Evolutionary conservation across 1,284 basidiomycete genomes (phyloP).

Genomic region (Salmacisia buchloeana): DNA sequence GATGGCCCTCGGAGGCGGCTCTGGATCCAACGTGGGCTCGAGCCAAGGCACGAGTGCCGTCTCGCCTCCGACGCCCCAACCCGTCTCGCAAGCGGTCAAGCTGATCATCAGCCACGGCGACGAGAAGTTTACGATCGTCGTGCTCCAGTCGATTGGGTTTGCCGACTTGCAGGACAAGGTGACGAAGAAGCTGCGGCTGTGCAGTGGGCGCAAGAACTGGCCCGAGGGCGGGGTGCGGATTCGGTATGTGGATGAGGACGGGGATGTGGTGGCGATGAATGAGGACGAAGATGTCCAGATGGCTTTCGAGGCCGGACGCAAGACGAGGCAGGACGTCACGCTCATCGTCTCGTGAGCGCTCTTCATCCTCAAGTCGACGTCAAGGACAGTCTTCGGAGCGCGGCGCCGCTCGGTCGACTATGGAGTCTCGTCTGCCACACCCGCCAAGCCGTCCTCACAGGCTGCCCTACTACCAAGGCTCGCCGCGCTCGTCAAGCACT

Average conservation of each 20-base stretch:
- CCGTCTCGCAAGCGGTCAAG: slow-evolving; percentile 35
- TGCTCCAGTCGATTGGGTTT: slow-evolving; percentile 70
- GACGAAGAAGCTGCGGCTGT: slow-evolving; percentile 77
- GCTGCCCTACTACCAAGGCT: too few relatives aligned
- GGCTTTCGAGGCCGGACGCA: slow-evolving; percentile 33
- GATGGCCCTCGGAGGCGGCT: not conserved
- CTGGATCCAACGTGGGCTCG: too few relatives aligned
- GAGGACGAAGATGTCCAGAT: slow-evolving; percentile 48
- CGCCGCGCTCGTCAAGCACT: too few relatives aligned
- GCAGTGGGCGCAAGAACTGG: slow-evolving; percentile 17
- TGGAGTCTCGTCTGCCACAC: too few relatives aligned
- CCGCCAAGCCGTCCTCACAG: too few relatives aligned
- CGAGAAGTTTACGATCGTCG: slow-evolving; percentile 86
- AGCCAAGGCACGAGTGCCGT: not conserved
- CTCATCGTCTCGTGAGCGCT: slow-evolving; percentile 18
- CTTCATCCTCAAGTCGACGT: too few relatives aligned
- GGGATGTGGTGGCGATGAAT: slow-evolving; percentile 42
- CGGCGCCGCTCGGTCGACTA: too few relatives aligned
- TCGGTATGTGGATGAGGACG: slow-evolving; percentile 46
- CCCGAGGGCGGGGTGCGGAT: slow-evolving; percentile 20
- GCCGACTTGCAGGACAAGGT: slow-evolving; percentile 80
- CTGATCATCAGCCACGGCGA: slow-evolving; percentile 70
- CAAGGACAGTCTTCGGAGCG: too few relatives aligned
- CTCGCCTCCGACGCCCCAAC: not conserved
- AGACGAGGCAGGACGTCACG: slow-evolving; percentile 23